Evolutionary conservation across 208 protist species (phyloP).

Genomic region (Leishmania braziliensis): DNA sequence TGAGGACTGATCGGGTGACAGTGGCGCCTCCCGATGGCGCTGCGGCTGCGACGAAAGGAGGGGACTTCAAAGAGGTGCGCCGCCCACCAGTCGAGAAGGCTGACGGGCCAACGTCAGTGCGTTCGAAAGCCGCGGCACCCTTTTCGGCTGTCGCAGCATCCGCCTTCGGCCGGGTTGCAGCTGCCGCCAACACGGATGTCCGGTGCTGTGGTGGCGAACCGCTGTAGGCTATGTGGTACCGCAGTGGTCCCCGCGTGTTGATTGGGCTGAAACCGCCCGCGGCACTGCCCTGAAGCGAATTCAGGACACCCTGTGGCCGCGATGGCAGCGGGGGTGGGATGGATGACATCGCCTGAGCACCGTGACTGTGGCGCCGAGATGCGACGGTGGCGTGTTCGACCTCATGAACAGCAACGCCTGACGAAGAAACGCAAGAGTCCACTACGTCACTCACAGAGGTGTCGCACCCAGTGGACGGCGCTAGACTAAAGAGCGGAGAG

Average conservation of each 20-base stretch:
- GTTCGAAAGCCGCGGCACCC: not conserved
- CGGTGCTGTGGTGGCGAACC: conserved; percentile 1
- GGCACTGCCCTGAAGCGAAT: not conserved
- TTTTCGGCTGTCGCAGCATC: not conserved
- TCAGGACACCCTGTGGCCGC: not conserved
- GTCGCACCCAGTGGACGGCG: not conserved
- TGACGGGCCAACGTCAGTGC: not conserved
- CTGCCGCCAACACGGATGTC: not conserved
- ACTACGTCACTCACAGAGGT: not conserved
- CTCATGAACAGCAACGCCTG: not conserved
- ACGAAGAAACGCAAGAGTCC: not conserved
- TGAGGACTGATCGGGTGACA: not conserved
- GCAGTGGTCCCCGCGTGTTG: not conserved
- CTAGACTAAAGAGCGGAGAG: conserved; percentile 5
- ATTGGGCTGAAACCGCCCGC: not conserved
- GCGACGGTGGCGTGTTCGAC: not conserved
- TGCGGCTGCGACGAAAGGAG: not conserved
- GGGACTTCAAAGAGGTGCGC: not conserved
- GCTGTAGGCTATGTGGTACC: not conserved
- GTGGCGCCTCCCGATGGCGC: not conserved
- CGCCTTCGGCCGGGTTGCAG: not conserved
- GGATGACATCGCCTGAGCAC: not conserved
- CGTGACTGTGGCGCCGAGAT: not conserved
- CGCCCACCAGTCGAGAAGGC: not conserved
- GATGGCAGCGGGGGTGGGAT: not conserved